phyloP scores from a whole-genome alignment of 192 early-diverging fungal genomes.

The Podila horticola region DNA sequence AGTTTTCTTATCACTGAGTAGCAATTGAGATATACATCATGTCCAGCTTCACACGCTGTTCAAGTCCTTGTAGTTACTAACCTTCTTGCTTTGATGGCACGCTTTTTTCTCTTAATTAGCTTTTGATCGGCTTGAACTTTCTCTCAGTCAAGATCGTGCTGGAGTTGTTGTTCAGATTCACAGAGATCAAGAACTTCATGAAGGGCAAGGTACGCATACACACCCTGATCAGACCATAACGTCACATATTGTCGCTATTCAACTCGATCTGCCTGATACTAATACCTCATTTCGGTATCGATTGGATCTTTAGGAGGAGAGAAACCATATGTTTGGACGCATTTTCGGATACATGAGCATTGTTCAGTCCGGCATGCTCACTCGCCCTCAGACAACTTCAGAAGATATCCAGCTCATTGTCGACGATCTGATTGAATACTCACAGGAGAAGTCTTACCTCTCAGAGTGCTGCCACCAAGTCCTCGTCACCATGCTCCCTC shows the following conservation, averaged over 20 bases:
- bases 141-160: slow-evolving; percentile 68
- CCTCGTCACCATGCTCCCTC: slow-evolving; percentile 64
- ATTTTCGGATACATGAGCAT: slow-evolving; percentile 91
- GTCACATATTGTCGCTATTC: too few relatives aligned
- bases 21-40: too few relatives aligned
- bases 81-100: too few relatives aligned
- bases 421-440: slow-evolving; percentile 72
- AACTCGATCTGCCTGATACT: too few relatives aligned
- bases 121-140: slow-evolving; percentile 49
- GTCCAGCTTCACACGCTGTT: too few relatives aligned
- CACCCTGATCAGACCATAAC: too few relatives aligned
- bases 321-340: slow-evolving; percentile 90
- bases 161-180: slow-evolving; percentile 74
- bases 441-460: slow-evolving; percentile 82
- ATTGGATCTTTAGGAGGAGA: slow-evolving; percentile 73
- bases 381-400: slow-evolving; percentile 66
- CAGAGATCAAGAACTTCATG: slow-evolving; percentile 71
- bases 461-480: slow-evolving; percentile 82
- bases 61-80: too few relatives aligned
- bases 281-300: too few relatives aligned
- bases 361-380: slow-evolving; percentile 79
- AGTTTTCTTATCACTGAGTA: slow-evolving; percentile 5
- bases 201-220: slow-evolving; percentile 60
- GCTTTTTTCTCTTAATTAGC: slow-evolving; percentile 4
- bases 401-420: slow-evolving; percentile 81